Base-by-base conservation (phyloP, 2,329 filamentous ascomycete genomes). In the Fusarium buharicum region DNA sequence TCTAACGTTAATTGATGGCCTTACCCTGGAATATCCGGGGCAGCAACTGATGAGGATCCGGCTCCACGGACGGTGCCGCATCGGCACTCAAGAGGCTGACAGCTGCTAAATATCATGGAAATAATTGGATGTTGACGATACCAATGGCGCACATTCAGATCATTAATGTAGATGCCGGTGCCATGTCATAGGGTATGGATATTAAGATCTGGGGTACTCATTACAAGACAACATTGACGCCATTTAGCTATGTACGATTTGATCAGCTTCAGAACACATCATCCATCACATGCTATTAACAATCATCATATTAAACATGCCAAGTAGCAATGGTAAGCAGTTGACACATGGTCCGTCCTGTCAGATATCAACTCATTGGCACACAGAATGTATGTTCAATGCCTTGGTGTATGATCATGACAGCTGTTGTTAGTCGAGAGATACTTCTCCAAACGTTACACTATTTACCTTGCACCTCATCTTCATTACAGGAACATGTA, bases 371-470 rank as follows among this genome's bases (percentile, higher is more conserved):
- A 20, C 7, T 16, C 30, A 36, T 33, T 33, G 30, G 36, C 48
- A 28, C 38, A 43, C 17, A 49, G 24, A 27, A 12, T 6, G 10
- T 6, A 22, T 22, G 20, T 22, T 22, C 27, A 18, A 36, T 18
- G 14, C 5, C 3, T 14, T 31, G 12, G 5, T 31, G 14, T 6
- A 14, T 37, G 11, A n/a, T 6, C 9, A 36, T 17, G n/a, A 36
- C 16, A 46, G 14, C n/a, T 30, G 27, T 57, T 24, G 24, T 34
- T 38, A 20, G 34, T 17, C 17, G 28, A 12, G 28, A n/a, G 22
- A 50, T 24, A 30, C 39, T 50, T 59, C 58, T 56, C 62, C 56
- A 64, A 55, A 51, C 41, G 28, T 58, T 67, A 64, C 55, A 58
- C 9, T 22, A 22, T 3, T 8, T 28, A 39, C 28, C 24, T 30